These are phyloP conservation scores for Sinapis alba DNA, from an alignment of 441 rosid genomes.

Conservation along the genomic window DNA sequence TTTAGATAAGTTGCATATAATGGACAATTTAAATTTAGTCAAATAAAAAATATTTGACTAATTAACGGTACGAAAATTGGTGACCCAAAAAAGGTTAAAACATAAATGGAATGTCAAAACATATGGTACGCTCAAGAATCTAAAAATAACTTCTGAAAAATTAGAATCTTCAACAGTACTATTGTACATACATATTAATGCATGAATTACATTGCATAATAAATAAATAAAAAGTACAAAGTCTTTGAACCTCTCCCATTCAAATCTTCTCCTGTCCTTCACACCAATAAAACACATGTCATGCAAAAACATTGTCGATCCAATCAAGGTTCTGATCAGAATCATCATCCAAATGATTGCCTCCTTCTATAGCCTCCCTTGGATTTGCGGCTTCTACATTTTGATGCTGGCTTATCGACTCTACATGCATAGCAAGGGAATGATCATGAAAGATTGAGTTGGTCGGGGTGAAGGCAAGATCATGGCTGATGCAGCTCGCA, in stretches of 20 bases:
- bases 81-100: background rate
- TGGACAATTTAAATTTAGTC: background rate
- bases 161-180: background rate
- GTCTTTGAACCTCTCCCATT: background rate
- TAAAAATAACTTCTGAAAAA: background rate
- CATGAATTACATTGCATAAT: background rate
- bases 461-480: background rate
- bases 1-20: background rate
- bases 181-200: slow-evolving; percentile 1
- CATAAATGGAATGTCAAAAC: background rate
- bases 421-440: background rate
- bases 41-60: background rate
- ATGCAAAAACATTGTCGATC: background rate
- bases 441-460: background rate
- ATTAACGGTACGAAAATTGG: background rate
- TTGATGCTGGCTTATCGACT: slow-evolving; percentile 11
- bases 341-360: background rate
- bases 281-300: background rate
- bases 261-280: background rate
- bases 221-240: background rate
- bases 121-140: background rate
- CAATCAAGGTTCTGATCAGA: background rate
- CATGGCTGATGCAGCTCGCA: background rate
- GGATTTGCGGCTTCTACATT: background rate
- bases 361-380: background rate